Conservation (phyloP, 2,329 filamentous ascomycete genomes). For the Pseudogymnoascus sp. region DNA sequence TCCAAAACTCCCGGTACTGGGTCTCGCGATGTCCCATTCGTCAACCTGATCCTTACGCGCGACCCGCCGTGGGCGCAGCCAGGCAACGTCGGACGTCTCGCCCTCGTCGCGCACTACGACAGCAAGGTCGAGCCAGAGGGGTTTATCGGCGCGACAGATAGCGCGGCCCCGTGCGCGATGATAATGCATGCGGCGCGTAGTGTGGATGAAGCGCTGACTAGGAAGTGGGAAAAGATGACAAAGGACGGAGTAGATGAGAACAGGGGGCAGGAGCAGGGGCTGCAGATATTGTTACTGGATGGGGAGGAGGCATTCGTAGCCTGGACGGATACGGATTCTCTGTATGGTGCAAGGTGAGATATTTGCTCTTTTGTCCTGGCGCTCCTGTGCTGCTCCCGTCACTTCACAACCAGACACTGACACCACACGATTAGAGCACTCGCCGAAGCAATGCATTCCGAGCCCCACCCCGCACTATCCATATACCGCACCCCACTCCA, state of each 20-base stretch:
- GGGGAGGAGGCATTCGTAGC: constrained; percentile 84
- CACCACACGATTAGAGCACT: constrained; percentile 46
- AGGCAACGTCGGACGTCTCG: constrained; percentile 73
- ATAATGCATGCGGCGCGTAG: constrained; percentile 76
- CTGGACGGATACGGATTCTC: constrained; percentile 75
- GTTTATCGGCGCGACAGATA: constrained; percentile 91
- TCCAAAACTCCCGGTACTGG: constrained; percentile 70
- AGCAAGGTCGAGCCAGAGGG: constrained; percentile 70
- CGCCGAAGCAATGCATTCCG: constrained; percentile 71
- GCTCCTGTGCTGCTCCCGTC: not conserved
- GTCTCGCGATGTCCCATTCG: constrained; percentile 66
- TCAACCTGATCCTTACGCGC: constrained; percentile 76
- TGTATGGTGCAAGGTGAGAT: constrained; percentile 74
- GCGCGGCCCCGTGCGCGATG: constrained; percentile 89
- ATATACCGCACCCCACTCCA: constrained; percentile 65
- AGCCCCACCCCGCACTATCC: constrained; percentile 61
- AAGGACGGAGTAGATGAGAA: constrained; percentile 40
- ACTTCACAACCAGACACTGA: not conserved
- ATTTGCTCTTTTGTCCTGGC: not conserved
- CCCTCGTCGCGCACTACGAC: constrained; percentile 91
- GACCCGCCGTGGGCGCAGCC: constrained; percentile 74
- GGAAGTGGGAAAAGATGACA: constrained; percentile 72
- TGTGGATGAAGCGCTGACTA: constrained; percentile 69
- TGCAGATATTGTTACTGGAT: constrained; percentile 85
- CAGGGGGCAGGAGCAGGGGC: constrained; percentile 42